Conservation (phyloP, 208 protist species). For the Wallacemonas sp. region DNA sequence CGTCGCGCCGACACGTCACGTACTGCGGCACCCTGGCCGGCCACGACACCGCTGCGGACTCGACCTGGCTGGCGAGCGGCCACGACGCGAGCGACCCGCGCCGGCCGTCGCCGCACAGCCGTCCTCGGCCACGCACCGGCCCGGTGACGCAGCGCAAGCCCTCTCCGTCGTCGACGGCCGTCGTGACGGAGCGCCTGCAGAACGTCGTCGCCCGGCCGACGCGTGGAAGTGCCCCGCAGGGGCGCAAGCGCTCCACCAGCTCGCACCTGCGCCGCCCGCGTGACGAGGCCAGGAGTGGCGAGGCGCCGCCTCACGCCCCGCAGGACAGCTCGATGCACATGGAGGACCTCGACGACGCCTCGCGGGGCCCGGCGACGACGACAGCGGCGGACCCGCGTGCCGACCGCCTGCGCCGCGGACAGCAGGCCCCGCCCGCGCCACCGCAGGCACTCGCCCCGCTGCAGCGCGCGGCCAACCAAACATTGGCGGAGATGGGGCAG, state of each 20-base stretch:
- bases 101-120: conserved; percentile 2
- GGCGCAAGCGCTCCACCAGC: neutral
- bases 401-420: too few relatives aligned
- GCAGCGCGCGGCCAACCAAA: conserved; percentile 6
- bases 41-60: too few relatives aligned
- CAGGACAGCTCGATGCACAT: conserved; percentile 5
- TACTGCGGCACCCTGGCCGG: too few relatives aligned
- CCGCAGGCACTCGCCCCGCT: neutral
- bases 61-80: too few relatives aligned
- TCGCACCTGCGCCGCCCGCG: neutral
- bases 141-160: neutral
- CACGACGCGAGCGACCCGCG: too few relatives aligned
- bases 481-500: neutral
- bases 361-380: neutral
- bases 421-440: neutral
- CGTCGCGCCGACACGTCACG: conserved; percentile 1
- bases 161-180: neutral
- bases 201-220: neutral
- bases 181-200: neutral
- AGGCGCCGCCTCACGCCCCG: neutral
- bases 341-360: conserved; percentile 15
- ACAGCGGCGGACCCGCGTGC: neutral
- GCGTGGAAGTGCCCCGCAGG: neutral
- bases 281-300: neutral
- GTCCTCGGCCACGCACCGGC: conserved; percentile 4